phyloP scores from a whole-genome alignment of 2,329 filamentous ascomycete genomes.

The Ceratocystis smalleyi region DNA sequence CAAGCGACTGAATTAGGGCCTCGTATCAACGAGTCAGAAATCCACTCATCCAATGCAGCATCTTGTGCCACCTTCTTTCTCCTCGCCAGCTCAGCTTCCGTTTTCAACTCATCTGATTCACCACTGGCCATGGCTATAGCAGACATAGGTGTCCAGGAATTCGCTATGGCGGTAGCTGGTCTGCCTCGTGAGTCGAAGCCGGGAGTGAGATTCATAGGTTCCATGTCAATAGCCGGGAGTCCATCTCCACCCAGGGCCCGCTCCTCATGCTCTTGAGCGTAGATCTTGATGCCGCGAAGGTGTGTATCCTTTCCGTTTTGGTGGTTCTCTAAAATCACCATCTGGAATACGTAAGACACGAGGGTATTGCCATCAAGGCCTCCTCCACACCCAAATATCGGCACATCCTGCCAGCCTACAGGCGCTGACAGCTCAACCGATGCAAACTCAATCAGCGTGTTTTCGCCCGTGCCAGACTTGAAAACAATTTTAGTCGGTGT shows the following conservation, averaged over 20 bases:
- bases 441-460: conserved; percentile 79
- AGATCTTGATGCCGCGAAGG: conserved; percentile 82
- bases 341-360: conserved; percentile 76
- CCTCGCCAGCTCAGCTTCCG: background rate
- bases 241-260: conserved; percentile 12
- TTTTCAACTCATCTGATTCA: background rate
- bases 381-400: conserved; percentile 38
- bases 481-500: conserved; percentile 88
- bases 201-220: conserved; percentile 3
- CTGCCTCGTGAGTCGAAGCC: background rate
- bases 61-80: conserved; percentile 2
- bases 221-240: conserved; percentile 9
- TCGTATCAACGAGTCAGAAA: conserved; percentile 4
- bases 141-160: background rate
- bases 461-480: conserved; percentile 75
- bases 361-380: conserved; percentile 57
- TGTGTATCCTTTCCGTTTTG: conserved; percentile 99
- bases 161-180: background rate
- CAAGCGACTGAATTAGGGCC: conserved; percentile 8
- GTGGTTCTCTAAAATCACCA: conserved; percentile 87
- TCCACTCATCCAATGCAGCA: conserved; percentile 12
- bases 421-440: conserved; percentile 65
- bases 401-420: conserved; percentile 80
- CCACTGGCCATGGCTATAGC: background rate
- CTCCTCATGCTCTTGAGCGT: conserved; percentile 38